Conservation (phyloP, 352 stramenopile species). For the Pythium periplocum region DNA sequence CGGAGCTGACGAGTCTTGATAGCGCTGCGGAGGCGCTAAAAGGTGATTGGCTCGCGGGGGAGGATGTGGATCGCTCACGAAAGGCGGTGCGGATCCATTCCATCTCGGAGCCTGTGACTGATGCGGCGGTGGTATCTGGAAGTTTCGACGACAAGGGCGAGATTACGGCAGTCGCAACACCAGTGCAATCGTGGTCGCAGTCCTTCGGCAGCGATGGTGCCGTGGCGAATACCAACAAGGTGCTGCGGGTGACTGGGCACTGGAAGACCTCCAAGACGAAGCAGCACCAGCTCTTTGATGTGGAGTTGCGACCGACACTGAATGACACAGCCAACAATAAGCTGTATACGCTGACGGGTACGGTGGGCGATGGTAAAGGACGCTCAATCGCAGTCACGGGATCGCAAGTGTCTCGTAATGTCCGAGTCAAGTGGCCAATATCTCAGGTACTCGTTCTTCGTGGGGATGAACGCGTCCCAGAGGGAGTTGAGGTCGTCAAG, state of each 20-base stretch:
- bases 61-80: conserved; percentile 60
- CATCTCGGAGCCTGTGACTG: conserved; percentile 41
- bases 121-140: conserved; percentile 60
- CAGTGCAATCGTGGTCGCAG: conserved; percentile 31
- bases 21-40: conserved; percentile 21
- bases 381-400: conserved; percentile 48
- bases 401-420: conserved; percentile 48
- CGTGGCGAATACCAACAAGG: conserved; percentile 7
- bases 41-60: conserved; percentile 73
- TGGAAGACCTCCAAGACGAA: conserved; percentile 74
- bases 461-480: conserved; percentile 66
- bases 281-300: conserved; percentile 65
- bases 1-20: conserved; percentile 11
- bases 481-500: conserved; percentile 57
- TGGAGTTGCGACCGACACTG: conserved; percentile 46
- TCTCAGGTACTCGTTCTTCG: conserved; percentile 67
- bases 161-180: conserved; percentile 47
- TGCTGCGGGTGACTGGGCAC: conserved; percentile 61
- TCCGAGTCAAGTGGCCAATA: conserved; percentile 74
- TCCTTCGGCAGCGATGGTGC: conserved; percentile 19
- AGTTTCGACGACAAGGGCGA: conserved; percentile 69
- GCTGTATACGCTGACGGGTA: conserved; percentile 54
- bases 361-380: conserved; percentile 62
- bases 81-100: conserved; percentile 63
- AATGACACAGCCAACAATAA: conserved; percentile 1